Evolutionary conservation across 2,329 filamentous ascomycete species (phyloP).

Genomic region (Arthrinium puccinioides): DNA sequence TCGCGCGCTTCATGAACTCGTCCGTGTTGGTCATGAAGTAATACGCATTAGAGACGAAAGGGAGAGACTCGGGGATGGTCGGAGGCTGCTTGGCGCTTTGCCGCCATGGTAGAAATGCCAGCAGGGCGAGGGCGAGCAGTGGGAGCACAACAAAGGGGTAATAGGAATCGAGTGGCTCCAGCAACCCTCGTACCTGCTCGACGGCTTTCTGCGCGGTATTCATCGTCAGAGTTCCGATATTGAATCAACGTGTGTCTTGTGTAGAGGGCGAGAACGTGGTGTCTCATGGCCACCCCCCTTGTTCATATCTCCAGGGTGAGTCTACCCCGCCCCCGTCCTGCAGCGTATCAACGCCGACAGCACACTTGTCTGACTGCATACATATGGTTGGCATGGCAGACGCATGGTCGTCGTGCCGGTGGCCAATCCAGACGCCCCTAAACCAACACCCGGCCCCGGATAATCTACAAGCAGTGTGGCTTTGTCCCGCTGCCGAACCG

Average conservation of each 20-base stretch:
- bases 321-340: too few relatives aligned
- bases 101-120: not conserved
- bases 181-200: not conserved
- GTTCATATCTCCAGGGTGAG: too few relatives aligned
- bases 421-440: too few relatives aligned
- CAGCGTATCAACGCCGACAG: too few relatives aligned
- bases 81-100: not conserved
- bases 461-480: too few relatives aligned
- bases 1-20: slow-evolving; percentile 4
- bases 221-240: not conserved
- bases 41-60: slow-evolving; percentile 8
- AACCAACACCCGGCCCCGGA: too few relatives aligned
- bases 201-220: not conserved
- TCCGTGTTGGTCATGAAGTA: slow-evolving; percentile 7
- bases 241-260: not conserved
- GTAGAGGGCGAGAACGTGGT: too few relatives aligned
- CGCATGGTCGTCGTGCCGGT: too few relatives aligned
- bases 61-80: slow-evolving; percentile 4
- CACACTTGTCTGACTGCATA: too few relatives aligned
- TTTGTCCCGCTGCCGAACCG: slow-evolving; percentile 1
- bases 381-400: too few relatives aligned
- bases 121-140: not conserved
- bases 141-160: not conserved
- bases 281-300: too few relatives aligned
- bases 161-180: not conserved